These are phyloP conservation scores for Volutella citrinella DNA, from an alignment of 2,329 filamentous ascomycete species.

Conservation along the genomic window DNA sequence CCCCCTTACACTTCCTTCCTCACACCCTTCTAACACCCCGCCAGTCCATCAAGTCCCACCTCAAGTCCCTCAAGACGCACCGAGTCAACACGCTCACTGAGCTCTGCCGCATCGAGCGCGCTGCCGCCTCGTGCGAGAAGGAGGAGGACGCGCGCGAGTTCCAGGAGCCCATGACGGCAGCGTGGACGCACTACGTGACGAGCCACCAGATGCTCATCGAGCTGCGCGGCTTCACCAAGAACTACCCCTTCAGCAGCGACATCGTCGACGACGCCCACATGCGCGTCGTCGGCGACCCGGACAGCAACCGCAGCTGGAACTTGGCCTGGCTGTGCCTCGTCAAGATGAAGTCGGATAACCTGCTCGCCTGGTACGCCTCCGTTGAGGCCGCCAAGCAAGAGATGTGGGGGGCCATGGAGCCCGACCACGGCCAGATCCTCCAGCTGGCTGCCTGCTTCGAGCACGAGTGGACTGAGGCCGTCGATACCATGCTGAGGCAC, in stretches of 20 bases:
- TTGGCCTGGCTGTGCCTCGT: slow-evolving; percentile 68
- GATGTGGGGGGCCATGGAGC: slow-evolving; percentile 66
- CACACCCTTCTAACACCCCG: no score
- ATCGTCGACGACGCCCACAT: slow-evolving; percentile 63
- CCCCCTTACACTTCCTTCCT: no score
- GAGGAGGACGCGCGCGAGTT: slow-evolving; percentile 58
- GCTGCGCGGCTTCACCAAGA: slow-evolving; percentile 63
- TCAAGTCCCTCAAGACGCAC: slow-evolving; percentile 62
- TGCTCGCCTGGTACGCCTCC: slow-evolving; percentile 60
- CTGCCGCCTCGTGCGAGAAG: slow-evolving; percentile 56
- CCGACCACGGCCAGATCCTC: slow-evolving; percentile 52
- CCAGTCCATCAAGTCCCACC: slow-evolving; percentile 45
- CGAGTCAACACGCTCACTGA: slow-evolving; percentile 72
- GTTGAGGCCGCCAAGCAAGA: slow-evolving; percentile 59
- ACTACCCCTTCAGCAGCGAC: slow-evolving; percentile 65
- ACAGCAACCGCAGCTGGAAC: slow-evolving; percentile 71
- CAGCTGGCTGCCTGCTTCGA: slow-evolving; percentile 62
- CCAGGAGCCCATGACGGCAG: slow-evolving; percentile 63
- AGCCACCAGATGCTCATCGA: slow-evolving; percentile 68
- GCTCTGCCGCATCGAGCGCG: slow-evolving; percentile 67
- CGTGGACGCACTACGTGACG: slow-evolving; percentile 70
- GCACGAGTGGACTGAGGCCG: slow-evolving; percentile 63
- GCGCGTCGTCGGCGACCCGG: slow-evolving; percentile 61
- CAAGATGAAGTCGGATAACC: slow-evolving; percentile 61
- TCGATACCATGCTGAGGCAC: slow-evolving; percentile 65